A percentile compares a stretch with the other conserved stretches of the same genome.
Evolutionary conservation across 768 basidiomycete genomes (phyloP).

Genomic region (Xerocomellus intermedius): DNA sequence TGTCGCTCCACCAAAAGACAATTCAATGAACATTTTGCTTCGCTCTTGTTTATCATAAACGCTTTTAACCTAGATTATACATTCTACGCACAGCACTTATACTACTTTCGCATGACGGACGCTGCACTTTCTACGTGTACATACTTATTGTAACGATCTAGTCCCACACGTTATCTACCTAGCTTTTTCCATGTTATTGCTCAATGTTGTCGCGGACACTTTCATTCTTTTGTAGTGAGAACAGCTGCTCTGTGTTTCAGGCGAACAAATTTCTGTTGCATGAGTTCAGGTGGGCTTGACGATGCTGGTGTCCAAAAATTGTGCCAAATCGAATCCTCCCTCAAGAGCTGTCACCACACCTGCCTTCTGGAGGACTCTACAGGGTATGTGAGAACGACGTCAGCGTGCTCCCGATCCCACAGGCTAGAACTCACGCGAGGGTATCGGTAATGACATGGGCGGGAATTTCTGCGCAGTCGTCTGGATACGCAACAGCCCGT

Average conservation of each 20-base stretch:
- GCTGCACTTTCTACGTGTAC: conserved; percentile 9
- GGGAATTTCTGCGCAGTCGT: conserved; percentile 62
- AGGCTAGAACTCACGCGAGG: conserved; percentile 48
- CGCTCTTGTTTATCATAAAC: conserved; percentile 24
- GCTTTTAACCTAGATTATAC: conserved; percentile 18
- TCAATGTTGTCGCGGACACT: conserved; percentile 16
- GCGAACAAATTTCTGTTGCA: conserved; percentile 12
- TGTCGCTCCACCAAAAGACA: conserved; percentile 20
- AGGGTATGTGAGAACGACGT: neutral
- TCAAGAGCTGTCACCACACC: conserved; percentile 60
- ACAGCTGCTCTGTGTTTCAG: neutral
- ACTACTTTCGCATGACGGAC: conserved; percentile 7
- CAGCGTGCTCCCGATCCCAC: neutral
- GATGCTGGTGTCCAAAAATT: conserved; percentile 59
- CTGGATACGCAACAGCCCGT: conserved; percentile 71
- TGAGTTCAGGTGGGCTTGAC: conserved; percentile 50
- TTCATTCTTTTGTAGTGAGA: conserved; percentile 2
- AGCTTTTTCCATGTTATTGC: conserved; percentile 10
- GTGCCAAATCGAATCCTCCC: conserved; percentile 51
- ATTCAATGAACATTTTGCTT: conserved; percentile 19
- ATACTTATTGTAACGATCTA: conserved; percentile 13
- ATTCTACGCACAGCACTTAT: conserved; percentile 6
- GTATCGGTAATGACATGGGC: conserved; percentile 67
- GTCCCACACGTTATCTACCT: neutral
- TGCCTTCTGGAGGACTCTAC: conserved; percentile 71